Conservation (phyloP, 1,284 basidiomycete species). For the Mycena citricolor region DNA sequence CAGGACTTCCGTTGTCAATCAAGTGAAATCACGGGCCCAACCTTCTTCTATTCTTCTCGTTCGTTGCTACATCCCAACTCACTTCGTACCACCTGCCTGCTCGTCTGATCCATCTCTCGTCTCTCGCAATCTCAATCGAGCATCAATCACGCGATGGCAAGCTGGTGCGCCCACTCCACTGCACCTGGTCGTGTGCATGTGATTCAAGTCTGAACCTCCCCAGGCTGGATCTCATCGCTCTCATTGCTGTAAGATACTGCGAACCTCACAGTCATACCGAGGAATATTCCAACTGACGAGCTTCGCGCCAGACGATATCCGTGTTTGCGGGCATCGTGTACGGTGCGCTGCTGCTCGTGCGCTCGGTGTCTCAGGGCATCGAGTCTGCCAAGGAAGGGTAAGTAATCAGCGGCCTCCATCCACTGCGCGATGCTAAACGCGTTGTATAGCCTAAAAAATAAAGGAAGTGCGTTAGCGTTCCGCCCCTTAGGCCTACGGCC, state of each 20-base stretch:
- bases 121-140: too few species aligned
- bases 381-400: conserved; percentile 50
- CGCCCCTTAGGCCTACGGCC: conserved; percentile 31
- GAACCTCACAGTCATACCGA: neutral
- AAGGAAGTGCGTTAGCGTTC: conserved; percentile 23
- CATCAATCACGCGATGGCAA: neutral
- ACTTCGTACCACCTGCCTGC: too few species aligned
- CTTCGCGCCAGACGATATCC: conserved; percentile 44
- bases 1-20: too few species aligned
- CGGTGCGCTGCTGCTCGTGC: conserved; percentile 36
- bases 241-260: neutral
- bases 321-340: conserved; percentile 45
- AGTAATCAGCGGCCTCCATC: conserved; percentile 21
- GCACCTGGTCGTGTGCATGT: too few species aligned
- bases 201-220: neutral
- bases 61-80: too few species aligned
- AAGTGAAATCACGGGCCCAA: too few species aligned
- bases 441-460: conserved; percentile 9
- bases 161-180: neutral
- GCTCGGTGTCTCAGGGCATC: conserved; percentile 39
- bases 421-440: conserved; percentile 35
- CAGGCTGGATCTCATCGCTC: neutral
- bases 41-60: too few species aligned
- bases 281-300: neutral
- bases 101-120: too few species aligned